Evolutionary conservation across 805 yeast genomes (phyloP).

Genomic region (Candida suzukii): DNA sequence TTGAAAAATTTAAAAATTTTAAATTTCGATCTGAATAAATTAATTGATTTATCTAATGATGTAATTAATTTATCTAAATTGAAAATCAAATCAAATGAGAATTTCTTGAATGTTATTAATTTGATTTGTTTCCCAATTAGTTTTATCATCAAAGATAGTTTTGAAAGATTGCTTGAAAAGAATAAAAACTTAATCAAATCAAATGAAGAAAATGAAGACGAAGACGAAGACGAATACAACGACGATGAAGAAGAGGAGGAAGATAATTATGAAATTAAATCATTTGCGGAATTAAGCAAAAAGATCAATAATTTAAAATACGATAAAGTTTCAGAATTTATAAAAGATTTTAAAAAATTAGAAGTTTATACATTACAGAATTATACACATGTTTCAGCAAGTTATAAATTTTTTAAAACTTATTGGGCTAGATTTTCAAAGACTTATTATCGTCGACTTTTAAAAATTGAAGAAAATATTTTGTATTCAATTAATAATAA

Average conservation of each 20-base stretch:
- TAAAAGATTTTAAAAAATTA: constrained; percentile 26
- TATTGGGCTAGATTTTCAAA: constrained; percentile 7
- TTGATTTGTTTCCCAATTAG: constrained; percentile 22
- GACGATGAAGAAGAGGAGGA: not conserved
- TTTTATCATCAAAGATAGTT: not conserved
- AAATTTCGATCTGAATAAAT: constrained; percentile 30
- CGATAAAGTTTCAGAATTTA: constrained; percentile 17
- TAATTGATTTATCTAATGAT: constrained; percentile 29
- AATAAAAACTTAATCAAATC: constrained; percentile 8
- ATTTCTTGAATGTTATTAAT: constrained; percentile 20
- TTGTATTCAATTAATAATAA: not conserved
- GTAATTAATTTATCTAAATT: constrained; percentile 29
- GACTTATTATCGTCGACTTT: not conserved
- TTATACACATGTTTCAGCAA: constrained; percentile 1
- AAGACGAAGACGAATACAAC: not conserved
- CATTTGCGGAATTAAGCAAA: not conserved
- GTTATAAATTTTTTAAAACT: constrained; percentile 10
- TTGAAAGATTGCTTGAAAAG: constrained; percentile 5
- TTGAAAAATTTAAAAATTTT: constrained; percentile 30
- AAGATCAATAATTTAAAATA: constrained; percentile 12
- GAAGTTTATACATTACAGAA: constrained; percentile 10
- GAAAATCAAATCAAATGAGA: constrained; percentile 9
- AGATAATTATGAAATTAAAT: not conserved
- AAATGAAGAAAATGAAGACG: not conserved
- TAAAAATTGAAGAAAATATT: not conserved